Conservation (phyloP, 306 rosid genomes). For the Vigna hirtella region DNA sequence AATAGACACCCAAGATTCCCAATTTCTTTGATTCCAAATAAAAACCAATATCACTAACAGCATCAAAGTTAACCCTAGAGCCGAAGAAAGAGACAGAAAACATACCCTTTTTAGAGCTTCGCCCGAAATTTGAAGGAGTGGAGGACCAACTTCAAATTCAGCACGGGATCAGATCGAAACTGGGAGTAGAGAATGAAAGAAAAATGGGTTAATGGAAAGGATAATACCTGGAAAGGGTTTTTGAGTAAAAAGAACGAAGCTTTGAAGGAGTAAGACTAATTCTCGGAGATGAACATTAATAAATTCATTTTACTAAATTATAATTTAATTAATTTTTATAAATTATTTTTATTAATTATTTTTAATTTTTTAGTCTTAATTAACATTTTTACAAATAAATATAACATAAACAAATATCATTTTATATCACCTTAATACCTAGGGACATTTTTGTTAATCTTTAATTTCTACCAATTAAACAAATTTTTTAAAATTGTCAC, state of each 20-base stretch:
- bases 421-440: no score
- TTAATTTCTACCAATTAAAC: no score
- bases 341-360: no score
- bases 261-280: no score
- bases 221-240: background rate
- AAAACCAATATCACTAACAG: slow-evolving; percentile 38
- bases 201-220: background rate
- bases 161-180: slow-evolving; percentile 35
- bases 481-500: no score
- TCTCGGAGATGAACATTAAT: no score
- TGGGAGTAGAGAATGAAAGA: background rate
- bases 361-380: no score
- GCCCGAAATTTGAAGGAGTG: slow-evolving; percentile 12
- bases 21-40: slow-evolving; percentile 27
- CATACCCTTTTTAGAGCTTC: slow-evolving; percentile 46
- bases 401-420: no score
- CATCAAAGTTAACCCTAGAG: slow-evolving; percentile 54
- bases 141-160: slow-evolving; percentile 37
- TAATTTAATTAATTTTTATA: no score
- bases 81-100: slow-evolving; percentile 51
- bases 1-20: slow-evolving; percentile 28
- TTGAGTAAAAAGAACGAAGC: slow-evolving; percentile 37
- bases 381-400: no score
- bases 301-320: no score
- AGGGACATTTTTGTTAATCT: no score